Conservation (phyloP, 2,329 filamentous ascomycete species). For the Anthostomella pinea region DNA sequence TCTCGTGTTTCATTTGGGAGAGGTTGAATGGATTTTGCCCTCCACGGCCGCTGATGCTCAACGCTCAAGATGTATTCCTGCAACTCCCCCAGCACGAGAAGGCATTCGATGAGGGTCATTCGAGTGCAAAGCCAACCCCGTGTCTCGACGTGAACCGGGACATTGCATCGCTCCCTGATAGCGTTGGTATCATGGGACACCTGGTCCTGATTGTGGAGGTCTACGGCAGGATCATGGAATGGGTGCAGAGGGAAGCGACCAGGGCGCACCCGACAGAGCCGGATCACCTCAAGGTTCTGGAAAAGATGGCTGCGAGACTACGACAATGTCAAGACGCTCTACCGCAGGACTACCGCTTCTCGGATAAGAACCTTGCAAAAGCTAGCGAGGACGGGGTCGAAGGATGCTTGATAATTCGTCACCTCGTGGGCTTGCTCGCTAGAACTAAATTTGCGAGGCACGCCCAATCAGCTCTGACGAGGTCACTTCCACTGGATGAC, state of each 20-base stretch:
- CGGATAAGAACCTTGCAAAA: background rate
- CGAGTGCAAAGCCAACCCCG: slow-evolving; percentile 50
- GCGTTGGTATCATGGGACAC: slow-evolving; percentile 54
- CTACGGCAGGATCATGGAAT: slow-evolving; percentile 44
- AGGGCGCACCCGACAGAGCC: slow-evolving; percentile 3
- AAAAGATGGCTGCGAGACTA: slow-evolving; percentile 5
- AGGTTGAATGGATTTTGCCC: slow-evolving; percentile 58
- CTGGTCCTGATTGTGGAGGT: slow-evolving; percentile 61
- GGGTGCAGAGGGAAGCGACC: slow-evolving; percentile 4
- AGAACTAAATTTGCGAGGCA: slow-evolving; percentile 7
- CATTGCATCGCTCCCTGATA: slow-evolving; percentile 25
- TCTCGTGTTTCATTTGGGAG: slow-evolving; percentile 69
- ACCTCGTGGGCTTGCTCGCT: slow-evolving; percentile 5
- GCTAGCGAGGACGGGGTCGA: slow-evolving; percentile 4
- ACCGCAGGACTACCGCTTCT: slow-evolving; percentile 2
- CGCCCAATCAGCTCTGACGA: slow-evolving; percentile 1
- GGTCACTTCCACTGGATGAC: background rate
- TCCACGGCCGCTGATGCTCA: background rate
- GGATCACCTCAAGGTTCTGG: slow-evolving; percentile 5
- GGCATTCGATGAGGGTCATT: slow-evolving; percentile 58
- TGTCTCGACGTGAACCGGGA: slow-evolving; percentile 52
- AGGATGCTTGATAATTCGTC: slow-evolving; percentile 4
- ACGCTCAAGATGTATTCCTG: slow-evolving; percentile 35
- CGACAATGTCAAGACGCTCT: slow-evolving; percentile 8
- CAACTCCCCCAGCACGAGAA: slow-evolving; percentile 61